A percentile compares a stretch with the other conserved stretches of the same genome.
Evolutionary conservation across 768 basidiomycete species (phyloP).

Genomic region (Panus rudis): DNA sequence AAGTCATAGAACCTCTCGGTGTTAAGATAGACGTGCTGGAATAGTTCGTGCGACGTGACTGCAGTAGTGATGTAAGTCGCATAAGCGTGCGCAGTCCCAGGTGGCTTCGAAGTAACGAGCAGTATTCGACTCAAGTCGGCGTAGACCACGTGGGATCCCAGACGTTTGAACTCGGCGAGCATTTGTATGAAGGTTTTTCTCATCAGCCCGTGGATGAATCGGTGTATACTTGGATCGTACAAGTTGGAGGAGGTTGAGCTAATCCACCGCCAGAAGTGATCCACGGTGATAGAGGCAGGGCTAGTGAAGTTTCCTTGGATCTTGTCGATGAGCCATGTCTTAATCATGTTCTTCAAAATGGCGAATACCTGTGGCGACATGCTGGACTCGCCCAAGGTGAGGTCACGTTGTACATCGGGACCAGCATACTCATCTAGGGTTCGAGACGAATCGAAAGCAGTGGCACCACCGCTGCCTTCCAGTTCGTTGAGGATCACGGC

Average conservation of each 20-base stretch:
- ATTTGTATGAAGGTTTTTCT: slow-evolving; percentile 96
- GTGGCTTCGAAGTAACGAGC: slow-evolving; percentile 91
- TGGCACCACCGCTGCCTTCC: slow-evolving; percentile 90
- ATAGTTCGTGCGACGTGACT: slow-evolving; percentile 89
- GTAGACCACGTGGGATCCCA: slow-evolving; percentile 89
- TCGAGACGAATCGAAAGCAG: slow-evolving; percentile 90
- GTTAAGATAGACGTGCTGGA: slow-evolving; percentile 85
- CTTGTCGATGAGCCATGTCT: slow-evolving; percentile 85
- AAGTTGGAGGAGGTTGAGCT: slow-evolving; percentile 77
- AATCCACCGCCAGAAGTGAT: slow-evolving; percentile 98
- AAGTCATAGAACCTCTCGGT: slow-evolving; percentile 91
- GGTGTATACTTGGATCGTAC: slow-evolving; percentile 89
- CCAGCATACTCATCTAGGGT: slow-evolving; percentile 86
- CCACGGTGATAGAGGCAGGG: slow-evolving; percentile 65
- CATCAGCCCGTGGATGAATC: slow-evolving; percentile 94
- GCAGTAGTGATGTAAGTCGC: slow-evolving; percentile 93
- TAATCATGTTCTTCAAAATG: slow-evolving; percentile 82
- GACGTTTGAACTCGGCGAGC: slow-evolving; percentile 90
- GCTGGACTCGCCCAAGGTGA: slow-evolving; percentile 84
- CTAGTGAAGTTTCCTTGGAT: slow-evolving; percentile 60
- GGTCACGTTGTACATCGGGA: slow-evolving; percentile 54
- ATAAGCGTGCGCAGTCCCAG: slow-evolving; percentile 91
- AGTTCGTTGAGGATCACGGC: slow-evolving; percentile 94
- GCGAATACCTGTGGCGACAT: slow-evolving; percentile 83
- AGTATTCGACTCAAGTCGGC: slow-evolving; percentile 90